These are phyloP conservation scores for Papiliotrema fonsecae DNA, from an alignment of 1,284 basidiomycete genomes.

Conservation along the genomic window DNA sequence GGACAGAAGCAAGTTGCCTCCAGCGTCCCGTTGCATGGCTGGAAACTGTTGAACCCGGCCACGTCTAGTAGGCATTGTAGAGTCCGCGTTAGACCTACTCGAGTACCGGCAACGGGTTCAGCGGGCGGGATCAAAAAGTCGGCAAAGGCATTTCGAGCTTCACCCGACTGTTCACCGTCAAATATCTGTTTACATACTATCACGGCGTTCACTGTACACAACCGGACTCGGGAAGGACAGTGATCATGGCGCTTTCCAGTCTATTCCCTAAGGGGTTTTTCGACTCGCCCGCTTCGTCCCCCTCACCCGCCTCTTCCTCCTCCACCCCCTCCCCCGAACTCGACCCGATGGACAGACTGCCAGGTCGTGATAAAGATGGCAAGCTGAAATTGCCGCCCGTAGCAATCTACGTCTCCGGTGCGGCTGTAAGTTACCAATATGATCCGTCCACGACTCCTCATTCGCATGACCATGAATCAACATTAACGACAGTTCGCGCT, in stretches of 20 bases:
- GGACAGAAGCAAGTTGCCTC: too few relatives aligned
- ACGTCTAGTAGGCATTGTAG: too few relatives aligned
- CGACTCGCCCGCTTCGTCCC: neutral
- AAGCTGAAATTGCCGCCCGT: slow-evolving; percentile 4
- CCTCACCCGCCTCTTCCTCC: neutral
- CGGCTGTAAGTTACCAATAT: slow-evolving; percentile 2
- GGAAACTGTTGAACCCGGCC: too few relatives aligned
- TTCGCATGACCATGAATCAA: neutral
- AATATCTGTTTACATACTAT: too few relatives aligned
- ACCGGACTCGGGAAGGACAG: too few relatives aligned
- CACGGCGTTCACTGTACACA: too few relatives aligned
- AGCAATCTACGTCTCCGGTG: slow-evolving; percentile 7
- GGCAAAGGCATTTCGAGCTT: too few relatives aligned
- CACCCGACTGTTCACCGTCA: too few relatives aligned
- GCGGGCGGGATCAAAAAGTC: too few relatives aligned
- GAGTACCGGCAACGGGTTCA: too few relatives aligned
- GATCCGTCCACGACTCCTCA: neutral
- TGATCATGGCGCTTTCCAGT: neutral
- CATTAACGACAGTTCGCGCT: slow-evolving; percentile 2
- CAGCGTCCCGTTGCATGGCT: too few relatives aligned
- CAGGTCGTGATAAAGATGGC: slow-evolving; percentile 5
- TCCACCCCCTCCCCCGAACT: neutral
- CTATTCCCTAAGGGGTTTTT: neutral
- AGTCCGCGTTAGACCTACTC: too few relatives aligned
- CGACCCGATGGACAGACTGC: neutral